Conservation (phyloP, 2,329 filamentous ascomycete species). For the Colletotrichum salicis region DNA sequence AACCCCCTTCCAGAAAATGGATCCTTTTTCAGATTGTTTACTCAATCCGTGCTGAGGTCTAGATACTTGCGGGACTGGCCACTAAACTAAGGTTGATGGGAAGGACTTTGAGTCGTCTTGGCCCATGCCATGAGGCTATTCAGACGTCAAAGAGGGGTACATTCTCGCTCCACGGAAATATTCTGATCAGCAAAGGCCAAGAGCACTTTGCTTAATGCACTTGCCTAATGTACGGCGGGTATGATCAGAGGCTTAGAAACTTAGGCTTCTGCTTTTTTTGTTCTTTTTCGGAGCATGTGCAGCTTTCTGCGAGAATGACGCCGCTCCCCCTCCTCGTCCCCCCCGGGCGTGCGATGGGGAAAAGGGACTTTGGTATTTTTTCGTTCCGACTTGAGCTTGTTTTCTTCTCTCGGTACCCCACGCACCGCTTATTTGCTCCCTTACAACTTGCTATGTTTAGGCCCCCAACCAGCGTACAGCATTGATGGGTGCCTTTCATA, state of each 20-base stretch:
- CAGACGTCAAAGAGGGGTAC: constrained; percentile 11
- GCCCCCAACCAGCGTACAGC: neutral
- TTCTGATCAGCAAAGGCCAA: neutral
- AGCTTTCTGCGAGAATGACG: neutral
- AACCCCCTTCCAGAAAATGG: too few species aligned
- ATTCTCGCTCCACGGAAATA: neutral
- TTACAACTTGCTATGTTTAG: too few species aligned
- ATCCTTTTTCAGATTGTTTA: neutral
- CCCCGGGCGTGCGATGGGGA: neutral
- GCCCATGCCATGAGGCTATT: constrained; percentile 24
- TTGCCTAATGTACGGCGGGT: neutral
- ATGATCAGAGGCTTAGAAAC: neutral
- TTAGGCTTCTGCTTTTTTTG: neutral
- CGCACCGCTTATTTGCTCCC: neutral
- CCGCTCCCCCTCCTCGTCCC: too few species aligned
- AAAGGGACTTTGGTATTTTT: neutral
- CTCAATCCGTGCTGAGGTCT: neutral
- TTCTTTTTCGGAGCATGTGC: neutral
- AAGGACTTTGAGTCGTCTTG: neutral
- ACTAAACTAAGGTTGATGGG: neutral
- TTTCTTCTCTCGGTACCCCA: neutral
- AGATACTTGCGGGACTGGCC: neutral
- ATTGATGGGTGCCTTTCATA: neutral
- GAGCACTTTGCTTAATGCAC: neutral
- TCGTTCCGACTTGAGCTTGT: neutral